Evolutionary conservation across 2,329 filamentous ascomycete genomes (phyloP).

Genomic region (Thelonectria blattea): DNA sequence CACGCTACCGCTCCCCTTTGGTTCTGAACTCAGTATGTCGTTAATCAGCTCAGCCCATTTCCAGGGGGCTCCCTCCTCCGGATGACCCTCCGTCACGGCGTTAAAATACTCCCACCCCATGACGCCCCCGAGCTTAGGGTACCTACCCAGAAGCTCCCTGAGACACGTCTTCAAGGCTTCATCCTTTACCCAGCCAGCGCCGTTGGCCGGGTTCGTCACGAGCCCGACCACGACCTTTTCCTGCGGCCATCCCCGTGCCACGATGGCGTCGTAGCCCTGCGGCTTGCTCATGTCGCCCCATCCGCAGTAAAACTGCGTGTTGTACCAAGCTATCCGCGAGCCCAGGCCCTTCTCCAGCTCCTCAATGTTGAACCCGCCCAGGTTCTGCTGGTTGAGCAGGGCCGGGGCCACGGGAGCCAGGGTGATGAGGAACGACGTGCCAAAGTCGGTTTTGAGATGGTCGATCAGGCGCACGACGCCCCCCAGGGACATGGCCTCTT

Average conservation of each 20-base stretch:
- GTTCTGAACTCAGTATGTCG: conserved; percentile 27
- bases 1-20: neutral
- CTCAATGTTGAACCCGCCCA: conserved; percentile 81
- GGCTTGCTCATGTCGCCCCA: conserved; percentile 66
- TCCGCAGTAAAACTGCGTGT: conserved; percentile 87
- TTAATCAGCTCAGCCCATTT: conserved; percentile 66
- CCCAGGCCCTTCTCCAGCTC: conserved; percentile 69
- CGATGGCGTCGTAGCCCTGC: conserved; percentile 51
- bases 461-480: conserved; percentile 70
- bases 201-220: conserved; percentile 76
- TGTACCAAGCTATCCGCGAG: conserved; percentile 77
- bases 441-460: conserved; percentile 71
- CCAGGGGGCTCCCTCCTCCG: conserved; percentile 61
- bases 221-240: conserved; percentile 77
- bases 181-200: conserved; percentile 53
- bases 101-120: conserved; percentile 97
- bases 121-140: conserved; percentile 77
- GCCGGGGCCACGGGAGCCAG: conserved; percentile 81
- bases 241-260: conserved; percentile 70
- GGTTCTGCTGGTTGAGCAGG: conserved; percentile 58
- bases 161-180: conserved; percentile 53
- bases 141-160: conserved; percentile 49
- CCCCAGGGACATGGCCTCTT: conserved; percentile 72
- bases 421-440: conserved; percentile 72
- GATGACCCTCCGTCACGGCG: conserved; percentile 54